Conservation (phyloP, 2,329 filamentous ascomycete genomes). For the Cladosporium sp. region DNA sequence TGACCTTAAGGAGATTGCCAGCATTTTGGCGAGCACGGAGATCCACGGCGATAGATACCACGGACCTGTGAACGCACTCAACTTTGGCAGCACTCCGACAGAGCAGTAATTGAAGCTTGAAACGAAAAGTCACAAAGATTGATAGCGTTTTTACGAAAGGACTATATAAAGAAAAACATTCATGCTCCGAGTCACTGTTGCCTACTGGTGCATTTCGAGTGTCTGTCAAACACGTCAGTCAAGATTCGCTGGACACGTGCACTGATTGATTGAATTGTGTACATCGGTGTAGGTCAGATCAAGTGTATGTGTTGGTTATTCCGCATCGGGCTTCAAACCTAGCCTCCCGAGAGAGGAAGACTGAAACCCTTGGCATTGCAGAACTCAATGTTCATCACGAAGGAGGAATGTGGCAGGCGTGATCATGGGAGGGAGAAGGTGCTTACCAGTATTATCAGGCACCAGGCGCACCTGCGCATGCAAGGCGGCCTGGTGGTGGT, state of each 20-base stretch:
- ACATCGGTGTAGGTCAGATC: slow-evolving; percentile 34
- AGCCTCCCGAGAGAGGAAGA: not conserved
- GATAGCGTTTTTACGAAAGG: no score
- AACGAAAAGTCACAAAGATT: no score
- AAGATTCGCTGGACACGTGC: not conserved
- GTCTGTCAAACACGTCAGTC: not conserved
- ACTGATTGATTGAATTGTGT: not conserved
- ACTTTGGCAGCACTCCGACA: slow-evolving; percentile 26
- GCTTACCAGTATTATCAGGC: not conserved
- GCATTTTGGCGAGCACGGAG: slow-evolving; percentile 46
- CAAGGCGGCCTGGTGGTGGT: not conserved
- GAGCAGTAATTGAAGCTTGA: slow-evolving; percentile 11
- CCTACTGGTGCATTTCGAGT: no score
- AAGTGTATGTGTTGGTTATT: slow-evolving; percentile 44
- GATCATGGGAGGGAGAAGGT: not conserved
- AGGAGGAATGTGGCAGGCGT: not conserved
- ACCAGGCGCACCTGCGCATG: not conserved
- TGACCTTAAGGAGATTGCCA: slow-evolving; percentile 49
- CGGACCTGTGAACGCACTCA: slow-evolving; percentile 16
- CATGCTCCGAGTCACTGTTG: no score
- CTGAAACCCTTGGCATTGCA: slow-evolving; percentile 46
- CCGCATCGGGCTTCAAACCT: slow-evolving; percentile 37
- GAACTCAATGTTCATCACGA: slow-evolving; percentile 46
- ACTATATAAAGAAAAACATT: no score
- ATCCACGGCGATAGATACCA: slow-evolving; percentile 41